Base-by-base conservation (phyloP, 192 early-diverging fungal species). In the Linnemannia schmuckeri region DNA sequence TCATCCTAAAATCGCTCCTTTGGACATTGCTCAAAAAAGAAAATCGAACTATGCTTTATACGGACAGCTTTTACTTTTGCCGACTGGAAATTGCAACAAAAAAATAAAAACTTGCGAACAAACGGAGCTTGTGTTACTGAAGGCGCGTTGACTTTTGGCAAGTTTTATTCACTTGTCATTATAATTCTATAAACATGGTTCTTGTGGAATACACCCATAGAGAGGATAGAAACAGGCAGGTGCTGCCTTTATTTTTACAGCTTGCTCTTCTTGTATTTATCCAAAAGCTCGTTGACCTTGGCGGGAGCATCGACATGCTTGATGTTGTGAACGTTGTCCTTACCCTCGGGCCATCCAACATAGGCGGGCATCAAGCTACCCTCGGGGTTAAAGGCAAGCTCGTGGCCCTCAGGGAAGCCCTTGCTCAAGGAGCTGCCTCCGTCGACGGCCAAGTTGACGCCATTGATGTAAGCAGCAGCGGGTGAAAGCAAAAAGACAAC, bases 401-500 rank as follows among this genome's bases (percentile, higher is more conserved):
- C 85, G 40, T 87, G 54, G 12, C 85, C 85, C 72, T 87, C 85
- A 30, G 85, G 85, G 72, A 87, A 87, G 18, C 85, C 85, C 41
- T 87, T 87, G 85, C 85, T 87, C 30, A 87, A 41, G 17, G 85
- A 87, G 52, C 85, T 87, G 12, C 85, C 85, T 68, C 85, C 85
- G 61, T 87, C 85, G 17, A 87, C 85, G 10, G 85, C 85, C 76
- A 87, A 30, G 54, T 87, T 87, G 22, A 88, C 77, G 8, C 91
- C 91, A 22, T 82, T 91, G 30, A 92, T 85, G 72, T 90, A 92
- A 1, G 85, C 42, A 15, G 91, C 88, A 9, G 83, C 91, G 46
- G 91, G 91, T 3, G 91, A 88, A 4, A 92, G 74, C 76, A 92
- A 70, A 79, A 89, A 92, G 37, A 89, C 89, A 0, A 92, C 86